Percentiles rank a stretch among this genome's conserved stretches.
Conservation (phyloP, 2,329 filamentous ascomycete species). For the Cladophialophora exuberans region DNA sequence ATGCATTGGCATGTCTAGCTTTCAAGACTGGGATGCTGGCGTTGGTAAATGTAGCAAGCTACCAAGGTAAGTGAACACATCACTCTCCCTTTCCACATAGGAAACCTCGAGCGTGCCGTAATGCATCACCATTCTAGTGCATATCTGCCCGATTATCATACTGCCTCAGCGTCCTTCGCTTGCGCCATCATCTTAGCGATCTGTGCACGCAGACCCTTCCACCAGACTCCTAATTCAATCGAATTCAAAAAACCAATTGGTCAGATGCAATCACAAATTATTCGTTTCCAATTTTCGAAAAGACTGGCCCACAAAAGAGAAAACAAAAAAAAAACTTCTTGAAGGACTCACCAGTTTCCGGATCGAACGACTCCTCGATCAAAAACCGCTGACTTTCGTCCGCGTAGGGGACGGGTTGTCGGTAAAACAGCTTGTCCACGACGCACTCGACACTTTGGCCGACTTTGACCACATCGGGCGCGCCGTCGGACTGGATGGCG, state of each 20-base stretch:
- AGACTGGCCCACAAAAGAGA: background rate
- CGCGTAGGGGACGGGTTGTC: conserved; percentile 42
- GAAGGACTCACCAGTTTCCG: background rate
- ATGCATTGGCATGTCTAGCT: too few relatives aligned
- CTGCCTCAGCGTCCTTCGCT: background rate
- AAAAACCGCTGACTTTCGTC: conserved; percentile 47
- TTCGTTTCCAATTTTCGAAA: too few relatives aligned
- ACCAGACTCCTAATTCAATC: conserved; percentile 1
- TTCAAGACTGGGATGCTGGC: too few relatives aligned
- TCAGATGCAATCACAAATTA: too few relatives aligned
- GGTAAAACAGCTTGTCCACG: conserved; percentile 46
- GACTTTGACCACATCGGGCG: conserved; percentile 16
- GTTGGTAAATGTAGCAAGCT: too few relatives aligned
- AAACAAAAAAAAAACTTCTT: background rate
- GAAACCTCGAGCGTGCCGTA: too few relatives aligned
- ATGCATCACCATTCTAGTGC: too few relatives aligned
- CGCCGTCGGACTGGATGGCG: conserved; percentile 22
- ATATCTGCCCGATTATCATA: too few relatives aligned
- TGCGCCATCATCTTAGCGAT: background rate
- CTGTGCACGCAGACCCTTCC: background rate
- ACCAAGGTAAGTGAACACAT: too few relatives aligned
- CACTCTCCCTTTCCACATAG: too few relatives aligned
- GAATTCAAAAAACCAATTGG: too few relatives aligned
- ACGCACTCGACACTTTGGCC: conserved; percentile 45
- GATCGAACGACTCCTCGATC: conserved; percentile 21